Evolutionary conservation across 2,329 filamentous ascomycete genomes (phyloP), one percentile per base, ranked within the genome.

Genomic region (Apiospora sp.): DNA sequence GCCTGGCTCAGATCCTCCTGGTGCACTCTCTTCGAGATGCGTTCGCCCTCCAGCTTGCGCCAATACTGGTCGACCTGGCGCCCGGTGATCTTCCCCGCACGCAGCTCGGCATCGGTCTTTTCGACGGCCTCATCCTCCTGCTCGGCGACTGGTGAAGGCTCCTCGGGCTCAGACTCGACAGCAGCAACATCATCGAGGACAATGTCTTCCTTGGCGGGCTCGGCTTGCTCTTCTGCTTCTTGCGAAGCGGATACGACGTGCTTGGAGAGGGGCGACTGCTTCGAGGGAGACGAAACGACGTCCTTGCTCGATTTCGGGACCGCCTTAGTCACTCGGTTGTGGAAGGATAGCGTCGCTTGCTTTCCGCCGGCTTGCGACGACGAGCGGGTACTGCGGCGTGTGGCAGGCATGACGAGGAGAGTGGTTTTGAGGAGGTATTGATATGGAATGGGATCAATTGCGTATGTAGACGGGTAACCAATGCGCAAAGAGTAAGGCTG

Each of bases 31-130:
- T 89, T 89, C 24, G 93, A 90, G 73, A 87, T 87, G 76, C 94
- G 87, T 78, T 91, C 87, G 54, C 85, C 84, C 84, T 98, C 94
- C 76, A 96, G 90, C 14, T 82, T 82, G 75, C 86, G 86, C 95
- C 95, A 98, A 81, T 98, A 98, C 79, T 86, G 87, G 77, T 89
- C 89, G 75, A 98, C 91, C 77, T 94, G 91, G 68, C 87, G 84
- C 72, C 93, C 88, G 10, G 88, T 89, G 58, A 97, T 83, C 76
- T 90, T 88, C 75, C 90, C 86, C 0, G 94, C 95, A 73, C 83
- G 84, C 34, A 86, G 76, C 77, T 93, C 88, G 7, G 81, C 83
- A 73, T 86, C 87, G 8, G 85, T 85, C 79, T 87, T 89, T 76
- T 86, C 78, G 51, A 30, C 78, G 43, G 78, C 70, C 67, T 78